Evolutionary conservation across 192 early-diverging fungal genomes (phyloP), one percentile per base, ranked within the genome.

Genomic region (Coemansia sp.): DNA sequence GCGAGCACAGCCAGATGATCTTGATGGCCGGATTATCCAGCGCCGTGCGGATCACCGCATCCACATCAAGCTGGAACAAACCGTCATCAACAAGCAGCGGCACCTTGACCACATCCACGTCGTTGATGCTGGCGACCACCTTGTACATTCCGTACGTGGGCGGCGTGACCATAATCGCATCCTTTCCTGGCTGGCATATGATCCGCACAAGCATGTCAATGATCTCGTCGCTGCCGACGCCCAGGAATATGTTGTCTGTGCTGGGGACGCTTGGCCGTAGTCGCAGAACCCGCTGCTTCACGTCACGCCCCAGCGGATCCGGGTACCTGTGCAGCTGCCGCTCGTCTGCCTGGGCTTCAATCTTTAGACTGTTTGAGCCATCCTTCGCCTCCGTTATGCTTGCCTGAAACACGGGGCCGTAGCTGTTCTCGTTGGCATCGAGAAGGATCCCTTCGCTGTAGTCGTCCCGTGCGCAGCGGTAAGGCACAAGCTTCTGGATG

Each of bases 71-170:
- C 65, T 81, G 82, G 65, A 83, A 75, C n/a, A 45, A 39, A 38
- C 74, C 92, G 39, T 76, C 84, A 16, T 89, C 89, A 6, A 95
- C 90, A 61, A 90, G 76, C 66, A 99, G 78, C 38, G 88, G 90
- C 37, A 94, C 93, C 72, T 93, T 94, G 54, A 94, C 90, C 46
- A 98, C 87, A 48, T 75, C 85, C 1, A 98, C 92, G 85, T 99
- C 98, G 76, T 99, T 99, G 74, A 96, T 90, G 67, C 93, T 88
- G 38, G 96, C 95, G 49, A 86, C 89, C 16, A 97, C 94, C 19
- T 87, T 85, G 85, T 99, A 99, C 98, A 99, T 99, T 57, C 98
- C 98, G 77, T 99, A 99, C 25, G 97, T 98, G 5, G 98, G 98
- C 67, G 97, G 97, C 5, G 92, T 94, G 66, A 99, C 91, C 32